Base-by-base conservation (phyloP, 805 yeast species). In the Saturnispora zaruensis region DNA sequence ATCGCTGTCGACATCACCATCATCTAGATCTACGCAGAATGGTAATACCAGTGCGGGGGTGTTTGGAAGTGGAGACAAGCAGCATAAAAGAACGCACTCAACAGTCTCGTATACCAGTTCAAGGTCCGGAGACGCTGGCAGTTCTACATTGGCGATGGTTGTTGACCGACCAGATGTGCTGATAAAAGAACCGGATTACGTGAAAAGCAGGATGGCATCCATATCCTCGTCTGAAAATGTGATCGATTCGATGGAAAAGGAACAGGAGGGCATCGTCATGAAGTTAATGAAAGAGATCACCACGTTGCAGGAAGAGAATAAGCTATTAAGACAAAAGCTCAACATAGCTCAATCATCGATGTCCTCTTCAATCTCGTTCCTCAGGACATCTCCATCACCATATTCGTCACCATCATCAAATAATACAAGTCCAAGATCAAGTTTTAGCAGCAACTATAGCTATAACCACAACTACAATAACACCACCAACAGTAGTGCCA, bases 191-290 rank as follows among this genome's bases (percentile, higher is more conserved):
- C 40, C 21, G 6, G 26, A 13, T 20, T 23, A 14, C 14, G 9
- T 16, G 5, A 25, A 13, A 21, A 25, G 42, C 24, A 23, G 28
- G 14, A 2, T 38, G n/a, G 26, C 28, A 13, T 21, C 28, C 14
- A 14, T 21, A 5, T 38, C 42, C 5, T 23, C 28, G 13, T 23
- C 42, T 7, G 82, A 75, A 26, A 76, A 77, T 53, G 69, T 77
- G 18, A 73, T 79, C 36, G 81, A 79, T 59, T 60, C 72, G 33
- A 77, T 84, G 81, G 90, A 84, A 57, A 71, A 80, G 47, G 88
- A 84, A 64, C 89, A 84, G 61, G 90, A 84, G 59, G 87, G 85
- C 2, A 80, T 82, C 23, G 89, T 83, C 18, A 66, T 82, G 59
- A 76, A 74, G 61, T 66, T 83, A 40, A 82, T 81, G 78, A 74